Conservation (phyloP, 257 asterid species). For the Cinchona pubescens region DNA sequence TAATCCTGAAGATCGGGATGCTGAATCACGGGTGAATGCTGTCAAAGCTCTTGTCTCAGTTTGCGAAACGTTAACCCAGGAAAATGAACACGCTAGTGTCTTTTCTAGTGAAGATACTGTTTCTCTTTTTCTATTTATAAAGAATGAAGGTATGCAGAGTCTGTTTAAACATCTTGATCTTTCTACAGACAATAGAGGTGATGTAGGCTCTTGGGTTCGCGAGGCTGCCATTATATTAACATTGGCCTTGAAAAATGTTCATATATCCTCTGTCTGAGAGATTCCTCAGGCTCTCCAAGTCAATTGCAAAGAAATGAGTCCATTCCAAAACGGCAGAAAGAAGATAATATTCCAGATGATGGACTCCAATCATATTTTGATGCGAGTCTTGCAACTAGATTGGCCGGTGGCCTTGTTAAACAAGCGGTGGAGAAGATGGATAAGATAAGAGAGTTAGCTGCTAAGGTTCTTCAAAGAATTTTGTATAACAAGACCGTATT, state of each 20-base stretch:
- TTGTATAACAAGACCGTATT: constrained; percentile 48
- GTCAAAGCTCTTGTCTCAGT: constrained; percentile 79
- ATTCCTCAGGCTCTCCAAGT: constrained; percentile 28
- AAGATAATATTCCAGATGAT: constrained; percentile 27
- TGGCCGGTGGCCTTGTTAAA: constrained; percentile 70
- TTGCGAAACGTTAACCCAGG: constrained; percentile 63
- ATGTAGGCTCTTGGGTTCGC: constrained; percentile 99
- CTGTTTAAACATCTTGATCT: constrained; percentile 86
- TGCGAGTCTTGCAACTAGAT: constrained; percentile 50
- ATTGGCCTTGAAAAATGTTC: constrained; percentile 88
- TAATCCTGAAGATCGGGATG: constrained; percentile 83
- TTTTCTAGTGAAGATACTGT: constrained; percentile 48
- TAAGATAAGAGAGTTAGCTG: constrained; percentile 80
- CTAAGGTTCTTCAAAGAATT: constrained; percentile 70
- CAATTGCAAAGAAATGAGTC: constrained; percentile 27
- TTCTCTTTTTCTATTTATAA: constrained; percentile 52
- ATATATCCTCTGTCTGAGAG: constrained; percentile 70
- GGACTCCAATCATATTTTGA: constrained; percentile 44
- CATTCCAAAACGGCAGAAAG: constrained; percentile 25
- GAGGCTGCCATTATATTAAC: constrained; percentile 96
- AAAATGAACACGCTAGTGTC: constrained; percentile 37
- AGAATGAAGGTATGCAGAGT: constrained; percentile 68
- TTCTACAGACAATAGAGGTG: constrained; percentile 93
- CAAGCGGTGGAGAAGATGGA: constrained; percentile 99
- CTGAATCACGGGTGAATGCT: constrained; percentile 90